These are phyloP conservation scores for Glutinoglossum americanum DNA, from an alignment of 495 filamentous ascomycete species.

Conservation along the genomic window DNA sequence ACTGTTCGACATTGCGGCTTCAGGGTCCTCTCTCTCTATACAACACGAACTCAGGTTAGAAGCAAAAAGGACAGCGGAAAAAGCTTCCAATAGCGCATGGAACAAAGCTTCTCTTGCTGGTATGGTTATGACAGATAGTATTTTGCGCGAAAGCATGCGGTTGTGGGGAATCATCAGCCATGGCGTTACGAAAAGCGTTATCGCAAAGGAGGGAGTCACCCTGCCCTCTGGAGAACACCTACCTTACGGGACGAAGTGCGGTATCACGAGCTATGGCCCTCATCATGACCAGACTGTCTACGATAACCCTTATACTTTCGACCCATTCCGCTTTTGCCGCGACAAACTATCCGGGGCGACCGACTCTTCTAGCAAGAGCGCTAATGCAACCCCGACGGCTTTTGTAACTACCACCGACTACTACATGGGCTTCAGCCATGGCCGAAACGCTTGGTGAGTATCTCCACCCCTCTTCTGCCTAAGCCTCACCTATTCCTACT, in stretches of 20 bases:
- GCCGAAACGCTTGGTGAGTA: constrained; percentile 19
- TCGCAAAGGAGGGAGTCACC: constrained; percentile 17
- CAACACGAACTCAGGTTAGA: background rate
- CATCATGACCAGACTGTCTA: no score
- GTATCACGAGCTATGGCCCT: no score
- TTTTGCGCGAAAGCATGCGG: constrained; percentile 22
- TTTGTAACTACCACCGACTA: constrained; percentile 17
- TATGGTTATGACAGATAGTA: constrained; percentile 23
- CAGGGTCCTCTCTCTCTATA: background rate
- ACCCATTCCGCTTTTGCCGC: no score
- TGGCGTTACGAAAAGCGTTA: constrained; percentile 21
- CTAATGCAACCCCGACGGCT: no score
- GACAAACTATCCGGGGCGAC: constrained; percentile 11
- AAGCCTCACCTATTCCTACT: no score
- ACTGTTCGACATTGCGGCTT: background rate
- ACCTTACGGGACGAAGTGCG: constrained; percentile 19
- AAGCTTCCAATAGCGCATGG: background rate
- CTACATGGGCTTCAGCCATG: constrained; percentile 21
- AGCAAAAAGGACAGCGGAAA: no score
- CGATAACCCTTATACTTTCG: no score
- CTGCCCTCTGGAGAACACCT: constrained; percentile 17
- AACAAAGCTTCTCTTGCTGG: constrained; percentile 4
- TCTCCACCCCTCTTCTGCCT: background rate
- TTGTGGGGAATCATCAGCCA: constrained; percentile 19
- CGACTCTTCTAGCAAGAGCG: no score